Evolutionary conservation across 2,329 filamentous ascomycete genomes (phyloP), one percentile per base, ranked within the genome.

Genomic region (Tolypocladium inflatum): DNA sequence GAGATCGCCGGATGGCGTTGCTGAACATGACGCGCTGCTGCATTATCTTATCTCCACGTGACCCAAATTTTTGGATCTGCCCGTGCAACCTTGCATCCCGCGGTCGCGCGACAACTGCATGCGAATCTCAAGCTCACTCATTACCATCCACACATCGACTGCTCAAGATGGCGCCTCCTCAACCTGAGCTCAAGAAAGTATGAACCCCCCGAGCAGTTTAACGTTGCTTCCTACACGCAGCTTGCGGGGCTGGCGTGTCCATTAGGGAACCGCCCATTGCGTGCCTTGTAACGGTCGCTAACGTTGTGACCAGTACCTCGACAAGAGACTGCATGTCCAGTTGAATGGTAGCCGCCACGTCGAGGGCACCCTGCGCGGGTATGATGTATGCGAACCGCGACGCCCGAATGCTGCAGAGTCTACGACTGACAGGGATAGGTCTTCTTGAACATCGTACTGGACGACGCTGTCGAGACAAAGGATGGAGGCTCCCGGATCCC

Each of bases 161-260:
- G 65, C 66, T 73, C 78, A 89, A 80, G 65, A 99, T 99, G 94
- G 91, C 94, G 78, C 93, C 95, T 86, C 92, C 94, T 73, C 94
- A 97, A 78, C 94, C 94, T 68, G 95, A 99, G 80, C 85, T 99
- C 63, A 99, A 97, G 79, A 99, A 97, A 86, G 94, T 95, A 77
- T 33, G 56, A 6, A 1, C 19, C 6, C 2, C 35, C 19, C 3
- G 3, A 43, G 11, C 19, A 8, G 10, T 13, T 10, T 4, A 50
- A n/a, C 38, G n/a, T 13, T n/a, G 43, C 43, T 7, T 33, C 17
- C 26, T 33, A 8, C 30, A 6, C 30, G 19, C n/a, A n/a, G 19
- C 41, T 42, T 42, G 8, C 41, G n/a, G 41, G n/a, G 10, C 17
- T 33, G 30, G 30, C 38, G 11, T 37, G 38, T 13, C 38, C 15